Base-by-base conservation (phyloP, 805 yeast species). In the Saccharomycopsis selenospora region DNA sequence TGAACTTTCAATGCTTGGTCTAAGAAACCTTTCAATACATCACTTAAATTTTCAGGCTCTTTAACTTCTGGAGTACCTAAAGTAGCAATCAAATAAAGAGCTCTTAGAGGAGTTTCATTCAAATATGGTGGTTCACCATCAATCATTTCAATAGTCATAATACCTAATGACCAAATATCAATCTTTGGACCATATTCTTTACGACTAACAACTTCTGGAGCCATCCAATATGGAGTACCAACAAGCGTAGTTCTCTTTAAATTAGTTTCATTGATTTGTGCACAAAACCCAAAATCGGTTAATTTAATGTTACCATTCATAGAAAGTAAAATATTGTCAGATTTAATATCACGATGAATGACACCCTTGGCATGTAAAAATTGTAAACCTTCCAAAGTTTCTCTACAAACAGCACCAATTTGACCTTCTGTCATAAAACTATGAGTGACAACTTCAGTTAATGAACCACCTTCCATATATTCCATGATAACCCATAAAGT, bases 201-300 rank as follows among this genome's bases (percentile, higher is more conserved):
- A 57, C 95, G 77, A n/a, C 90, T 80, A 24, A 93, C 96, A 47
- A 93, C 96, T 64, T 93, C 99, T 1, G 99, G 99, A 0, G 99
- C 99, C 99, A 93, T 93, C 99, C 99, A 93, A 64, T 93, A 93
- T 7, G 99, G 99, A 0, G 99, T 93, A 11, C 99, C 99, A 14
- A 93, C 99, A 95, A 93, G 87, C 3, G 99, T 93, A 2, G 96
- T 89, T 63, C 99, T 79, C 65, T 91, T 90, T 48, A 85, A 71
- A 56, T 85, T 85, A 45, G 77, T 75, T 56, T 84, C 95, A 33
- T 83, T 85, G 53, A 85, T 75, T 65, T 90, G 95, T 0, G 99
- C 99, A 69, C 99, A 93, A 69, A 91, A 93, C 0, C 95, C 95
- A 64, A 87, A 87, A 67, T 93, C 99, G 0, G 99, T 93, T 62